phyloP scores from a whole-genome alignment of 2,329 filamentous ascomycete species.

The Colletotrichum tanaceti region DNA sequence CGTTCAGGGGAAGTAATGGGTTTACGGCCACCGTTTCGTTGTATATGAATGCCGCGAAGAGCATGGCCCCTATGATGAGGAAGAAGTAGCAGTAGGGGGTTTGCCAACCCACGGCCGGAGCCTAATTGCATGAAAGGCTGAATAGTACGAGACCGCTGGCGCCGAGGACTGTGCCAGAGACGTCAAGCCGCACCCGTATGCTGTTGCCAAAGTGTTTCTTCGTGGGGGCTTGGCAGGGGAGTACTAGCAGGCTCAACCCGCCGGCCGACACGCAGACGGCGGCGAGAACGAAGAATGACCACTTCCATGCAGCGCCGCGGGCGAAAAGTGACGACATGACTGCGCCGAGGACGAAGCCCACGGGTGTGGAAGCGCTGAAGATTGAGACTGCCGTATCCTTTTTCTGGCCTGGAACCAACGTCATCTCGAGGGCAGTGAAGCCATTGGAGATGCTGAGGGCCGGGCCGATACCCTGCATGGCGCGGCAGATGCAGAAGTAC shows the following conservation, averaged over 20 bases:
- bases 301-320: slow-evolving; percentile 20
- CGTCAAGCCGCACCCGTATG: slow-evolving; percentile 47
- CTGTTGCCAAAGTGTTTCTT: slow-evolving; percentile 11
- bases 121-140: slow-evolving; percentile 62
- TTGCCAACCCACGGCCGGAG: slow-evolving; percentile 58
- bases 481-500: slow-evolving; percentile 60
- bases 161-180: slow-evolving; percentile 54
- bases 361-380: slow-evolving; percentile 51
- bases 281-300: slow-evolving; percentile 23
- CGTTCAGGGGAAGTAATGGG: slow-evolving; percentile 68
- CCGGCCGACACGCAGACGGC: slow-evolving; percentile 18
- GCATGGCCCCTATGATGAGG: slow-evolving; percentile 50
- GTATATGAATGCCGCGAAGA: slow-evolving; percentile 49
- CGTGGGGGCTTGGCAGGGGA: slow-evolving; percentile 18
- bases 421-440: slow-evolving; percentile 65
- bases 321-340: slow-evolving; percentile 46
- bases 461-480: slow-evolving; percentile 65
- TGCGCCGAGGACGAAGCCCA: slow-evolving; percentile 48
- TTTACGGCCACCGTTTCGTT: slow-evolving; percentile 52
- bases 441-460: slow-evolving; percentile 67
- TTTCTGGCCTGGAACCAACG: slow-evolving; percentile 56
- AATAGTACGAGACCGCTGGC: slow-evolving; percentile 57
- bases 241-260: slow-evolving; percentile 35
- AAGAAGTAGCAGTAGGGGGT: slow-evolving; percentile 55
- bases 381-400: slow-evolving; percentile 51